Evolutionary conservation across 2,329 filamentous ascomycete genomes (phyloP).

Genomic region (Colletotrichum sp.): DNA sequence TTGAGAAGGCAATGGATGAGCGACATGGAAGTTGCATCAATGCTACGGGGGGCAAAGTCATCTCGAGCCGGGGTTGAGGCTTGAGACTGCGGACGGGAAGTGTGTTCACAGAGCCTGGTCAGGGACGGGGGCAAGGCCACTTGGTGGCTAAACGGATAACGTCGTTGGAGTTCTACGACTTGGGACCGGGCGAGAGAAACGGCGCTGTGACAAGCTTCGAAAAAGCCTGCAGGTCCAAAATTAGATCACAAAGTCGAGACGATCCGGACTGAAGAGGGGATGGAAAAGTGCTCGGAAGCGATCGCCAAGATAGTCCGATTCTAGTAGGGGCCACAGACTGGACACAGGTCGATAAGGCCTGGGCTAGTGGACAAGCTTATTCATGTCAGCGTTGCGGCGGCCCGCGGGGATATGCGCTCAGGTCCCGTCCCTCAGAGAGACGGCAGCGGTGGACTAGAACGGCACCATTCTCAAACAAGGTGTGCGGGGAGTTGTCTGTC

Average conservation of each 20-base stretch:
- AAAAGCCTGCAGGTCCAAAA: not conserved
- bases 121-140: too few species aligned
- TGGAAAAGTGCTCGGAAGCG: not conserved
- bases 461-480: not conserved
- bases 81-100: not conserved
- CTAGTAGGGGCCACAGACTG: not conserved
- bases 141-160: not conserved
- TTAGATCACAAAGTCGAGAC: constrained; percentile 12
- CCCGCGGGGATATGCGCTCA: not conserved
- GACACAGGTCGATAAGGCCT: not conserved
- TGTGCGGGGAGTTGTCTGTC: not conserved
- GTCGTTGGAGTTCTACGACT: not conserved
- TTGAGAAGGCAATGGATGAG: not conserved
- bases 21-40: not conserved
- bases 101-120: not conserved
- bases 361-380: constrained; percentile 14
- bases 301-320: not conserved
- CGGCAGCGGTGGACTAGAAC: not conserved
- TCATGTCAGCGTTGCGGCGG: not conserved
- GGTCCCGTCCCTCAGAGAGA: not conserved
- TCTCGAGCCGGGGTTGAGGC: not conserved
- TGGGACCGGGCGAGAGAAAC: not conserved
- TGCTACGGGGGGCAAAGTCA: not conserved
- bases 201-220: not conserved
- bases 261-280: not conserved